These are phyloP conservation scores for Agastache rugosa DNA, from an alignment of 257 asterid genomes.

Conservation along the genomic window DNA sequence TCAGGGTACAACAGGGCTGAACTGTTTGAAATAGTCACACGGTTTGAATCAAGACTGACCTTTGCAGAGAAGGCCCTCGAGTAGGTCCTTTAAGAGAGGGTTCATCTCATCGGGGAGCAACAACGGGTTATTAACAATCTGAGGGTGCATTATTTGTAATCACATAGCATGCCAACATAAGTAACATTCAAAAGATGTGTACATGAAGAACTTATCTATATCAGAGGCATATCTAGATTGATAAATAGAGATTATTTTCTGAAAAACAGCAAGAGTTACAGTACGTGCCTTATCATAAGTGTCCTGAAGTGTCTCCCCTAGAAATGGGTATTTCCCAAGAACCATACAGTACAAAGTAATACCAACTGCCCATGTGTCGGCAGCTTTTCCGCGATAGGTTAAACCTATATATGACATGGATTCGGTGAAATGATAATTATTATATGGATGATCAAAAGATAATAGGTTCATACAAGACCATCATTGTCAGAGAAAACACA, in stretches of 20 bases:
- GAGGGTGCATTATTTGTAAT: slow-evolving; percentile 32
- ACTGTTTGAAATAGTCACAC: neutral
- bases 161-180: slow-evolving; percentile 16
- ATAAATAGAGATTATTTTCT: neutral
- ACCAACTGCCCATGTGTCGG: slow-evolving; percentile 97
- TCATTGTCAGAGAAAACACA: slow-evolving; percentile 23
- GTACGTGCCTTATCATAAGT: slow-evolving; percentile 84
- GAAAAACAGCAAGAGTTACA: neutral
- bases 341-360: slow-evolving; percentile 77
- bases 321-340: slow-evolving; percentile 80
- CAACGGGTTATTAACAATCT: slow-evolving; percentile 81
- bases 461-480: neutral
- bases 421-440: neutral
- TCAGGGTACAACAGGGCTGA: neutral
- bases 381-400: slow-evolving; percentile 71
- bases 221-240: neutral
- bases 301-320: slow-evolving; percentile 94
- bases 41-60: slow-evolving; percentile 46
- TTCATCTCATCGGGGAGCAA: slow-evolving; percentile 73
- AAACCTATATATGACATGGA: slow-evolving; percentile 50
- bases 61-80: slow-evolving; percentile 96
- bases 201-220: neutral
- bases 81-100: slow-evolving; percentile 74
- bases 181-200: neutral
- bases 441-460: slow-evolving; percentile 2